phyloP scores from a whole-genome alignment of 345 rosid species.

The Clausena lansium region DNA sequence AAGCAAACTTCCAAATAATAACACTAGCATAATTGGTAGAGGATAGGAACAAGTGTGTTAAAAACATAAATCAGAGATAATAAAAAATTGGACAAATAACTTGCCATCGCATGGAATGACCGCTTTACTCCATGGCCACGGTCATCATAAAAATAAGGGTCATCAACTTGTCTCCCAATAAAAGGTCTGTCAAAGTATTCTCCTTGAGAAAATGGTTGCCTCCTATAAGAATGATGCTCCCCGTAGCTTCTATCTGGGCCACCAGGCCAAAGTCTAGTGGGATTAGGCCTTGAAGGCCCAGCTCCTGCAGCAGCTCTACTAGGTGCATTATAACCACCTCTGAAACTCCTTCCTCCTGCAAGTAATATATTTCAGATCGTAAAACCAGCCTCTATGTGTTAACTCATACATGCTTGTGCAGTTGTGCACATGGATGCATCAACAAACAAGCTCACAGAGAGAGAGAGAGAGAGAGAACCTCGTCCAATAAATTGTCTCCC shows the following conservation, averaged over 20 bases:
- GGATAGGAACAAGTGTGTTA: background rate
- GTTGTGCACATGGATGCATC: background rate
- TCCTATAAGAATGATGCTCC: slow-evolving; percentile 32
- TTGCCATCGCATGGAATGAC: slow-evolving; percentile 44
- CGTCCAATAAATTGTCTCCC: slow-evolving; percentile 35
- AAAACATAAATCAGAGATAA: background rate
- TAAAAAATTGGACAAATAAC: background rate
- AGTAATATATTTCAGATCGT: slow-evolving; percentile 16
- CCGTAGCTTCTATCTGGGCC: slow-evolving; percentile 32
- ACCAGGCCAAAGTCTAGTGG: slow-evolving; percentile 41
- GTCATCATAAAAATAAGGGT: slow-evolving; percentile 42
- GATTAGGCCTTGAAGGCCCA: slow-evolving; percentile 41
- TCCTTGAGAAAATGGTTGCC: slow-evolving; percentile 46
- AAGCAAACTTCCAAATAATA: slow-evolving; percentile 5
- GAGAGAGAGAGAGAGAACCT: slow-evolving; percentile 30
- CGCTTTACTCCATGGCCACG: slow-evolving; percentile 45
- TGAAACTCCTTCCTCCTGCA: slow-evolving; percentile 44
- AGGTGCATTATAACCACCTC: slow-evolving; percentile 41
- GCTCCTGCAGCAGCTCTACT: slow-evolving; percentile 27
- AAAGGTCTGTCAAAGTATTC: slow-evolving; percentile 40
- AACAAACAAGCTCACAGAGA: background rate
- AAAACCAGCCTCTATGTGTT: background rate
- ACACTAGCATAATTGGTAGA: background rate
- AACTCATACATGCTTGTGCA: background rate
- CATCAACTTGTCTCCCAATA: slow-evolving; percentile 39